Percentiles rank a stretch among this genome's conserved stretches.
Conservation (phyloP, 2,329 filamentous ascomycete genomes). For the Cladosporium colombiae region DNA sequence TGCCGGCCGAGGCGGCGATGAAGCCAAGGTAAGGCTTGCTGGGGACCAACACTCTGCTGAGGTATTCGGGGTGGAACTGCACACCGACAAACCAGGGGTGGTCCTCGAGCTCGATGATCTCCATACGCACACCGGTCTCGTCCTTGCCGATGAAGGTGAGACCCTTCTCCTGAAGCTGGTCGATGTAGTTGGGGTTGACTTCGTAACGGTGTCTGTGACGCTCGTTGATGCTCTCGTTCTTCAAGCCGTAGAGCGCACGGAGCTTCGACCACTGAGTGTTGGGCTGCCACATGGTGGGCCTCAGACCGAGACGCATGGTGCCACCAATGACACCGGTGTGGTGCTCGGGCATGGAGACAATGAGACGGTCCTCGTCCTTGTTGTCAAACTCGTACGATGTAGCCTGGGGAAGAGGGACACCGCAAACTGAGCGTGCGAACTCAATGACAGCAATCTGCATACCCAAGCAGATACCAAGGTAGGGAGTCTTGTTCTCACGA, state of each 20-base stretch:
- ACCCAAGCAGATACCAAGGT: constrained; percentile 85
- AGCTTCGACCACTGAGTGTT: constrained; percentile 77
- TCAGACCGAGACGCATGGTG: constrained; percentile 81
- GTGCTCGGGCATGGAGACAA: constrained; percentile 93
- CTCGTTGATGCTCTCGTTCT: constrained; percentile 56
- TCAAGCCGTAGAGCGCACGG: constrained; percentile 68
- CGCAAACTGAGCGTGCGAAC: constrained; percentile 74
- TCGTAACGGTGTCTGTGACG: constrained; percentile 89
- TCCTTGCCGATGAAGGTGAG: constrained; percentile 79
- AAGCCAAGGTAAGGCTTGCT: constrained; percentile 80
- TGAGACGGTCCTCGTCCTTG: constrained; percentile 65
- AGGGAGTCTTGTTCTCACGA: constrained; percentile 76
- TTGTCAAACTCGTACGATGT: constrained; percentile 59
- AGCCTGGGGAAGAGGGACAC: constrained; percentile 55
- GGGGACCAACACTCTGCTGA: constrained; percentile 71
- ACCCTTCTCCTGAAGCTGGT: constrained; percentile 66
- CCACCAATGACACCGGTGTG: constrained; percentile 75
- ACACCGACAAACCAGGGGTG: constrained; percentile 85
- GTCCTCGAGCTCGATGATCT: constrained; percentile 77
- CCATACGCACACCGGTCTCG: constrained; percentile 75
- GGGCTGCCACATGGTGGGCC: constrained; percentile 72
- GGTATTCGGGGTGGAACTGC: constrained; percentile 88
- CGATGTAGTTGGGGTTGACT: constrained; percentile 78
- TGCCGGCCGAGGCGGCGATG: constrained; percentile 73
- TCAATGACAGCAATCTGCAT: constrained; percentile 95